These are phyloP conservation scores for Eucommia ulmoides DNA, from an alignment of 257 asterid genomes.

Conservation along the genomic window DNA sequence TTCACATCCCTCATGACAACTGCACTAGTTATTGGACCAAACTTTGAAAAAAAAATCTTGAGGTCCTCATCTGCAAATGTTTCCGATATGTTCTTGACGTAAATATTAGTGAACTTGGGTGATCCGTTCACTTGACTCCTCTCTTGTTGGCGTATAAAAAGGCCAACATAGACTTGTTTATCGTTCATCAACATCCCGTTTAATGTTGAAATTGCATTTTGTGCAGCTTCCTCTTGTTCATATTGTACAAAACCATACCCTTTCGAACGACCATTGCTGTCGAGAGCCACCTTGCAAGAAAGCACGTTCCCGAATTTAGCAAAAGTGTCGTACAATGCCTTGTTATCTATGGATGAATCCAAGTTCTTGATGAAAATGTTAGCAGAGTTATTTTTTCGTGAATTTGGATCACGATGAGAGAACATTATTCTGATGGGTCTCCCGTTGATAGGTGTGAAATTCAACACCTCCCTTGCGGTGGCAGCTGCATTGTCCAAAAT, in stretches of 20 bases:
- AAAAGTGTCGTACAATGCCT: conserved; percentile 56
- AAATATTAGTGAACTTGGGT: conserved; percentile 49
- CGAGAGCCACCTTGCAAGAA: conserved; percentile 71
- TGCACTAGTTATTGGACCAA: conserved; percentile 61
- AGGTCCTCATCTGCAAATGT: conserved; percentile 31
- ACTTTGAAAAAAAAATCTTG: conserved; percentile 34
- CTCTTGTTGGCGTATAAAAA: conserved; percentile 57
- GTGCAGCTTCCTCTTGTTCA: conserved; percentile 62
- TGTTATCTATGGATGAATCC: conserved; percentile 53
- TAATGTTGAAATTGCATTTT: conserved; percentile 33
- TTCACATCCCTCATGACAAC: conserved; percentile 43
- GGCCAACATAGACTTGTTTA: conserved; percentile 65
- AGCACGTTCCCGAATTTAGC: conserved; percentile 60
- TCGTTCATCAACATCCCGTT: conserved; percentile 75
- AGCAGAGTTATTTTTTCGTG: conserved; percentile 60
- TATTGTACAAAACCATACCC: conserved; percentile 87
- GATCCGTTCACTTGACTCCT: conserved; percentile 26
- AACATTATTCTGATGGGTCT: conserved; percentile 80
- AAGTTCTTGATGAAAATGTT: conserved; percentile 67
- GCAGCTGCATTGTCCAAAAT: conserved; percentile 39
- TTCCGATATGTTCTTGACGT: conserved; percentile 53
- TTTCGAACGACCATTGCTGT: conserved; percentile 38
- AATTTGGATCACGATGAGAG: conserved; percentile 71
- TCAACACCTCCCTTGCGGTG: conserved; percentile 51
- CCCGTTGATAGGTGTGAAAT: conserved; percentile 48